Conservation (phyloP, 805 yeast genomes). For the Candida fluviatilis region DNA sequence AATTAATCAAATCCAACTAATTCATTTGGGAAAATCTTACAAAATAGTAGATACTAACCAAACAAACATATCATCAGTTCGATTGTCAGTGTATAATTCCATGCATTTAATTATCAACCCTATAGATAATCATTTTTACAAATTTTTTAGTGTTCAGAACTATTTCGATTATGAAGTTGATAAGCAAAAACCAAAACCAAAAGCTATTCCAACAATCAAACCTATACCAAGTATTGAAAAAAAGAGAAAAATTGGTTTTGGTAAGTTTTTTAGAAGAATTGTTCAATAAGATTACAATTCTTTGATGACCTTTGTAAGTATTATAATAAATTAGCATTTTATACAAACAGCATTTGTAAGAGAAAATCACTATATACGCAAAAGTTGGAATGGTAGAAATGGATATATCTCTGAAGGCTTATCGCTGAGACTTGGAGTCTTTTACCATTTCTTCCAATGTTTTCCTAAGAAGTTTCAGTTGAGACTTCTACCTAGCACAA, state of each 20-base stretch:
- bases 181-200: not conserved
- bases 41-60: not conserved
- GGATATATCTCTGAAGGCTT: too few species aligned
- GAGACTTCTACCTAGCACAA: too few species aligned
- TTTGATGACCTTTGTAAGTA: too few species aligned
- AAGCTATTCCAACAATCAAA: not conserved
- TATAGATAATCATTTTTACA: not conserved
- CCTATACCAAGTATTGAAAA: not conserved
- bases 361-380: too few species aligned
- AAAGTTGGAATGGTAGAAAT: too few species aligned
- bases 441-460: too few species aligned
- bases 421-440: too few species aligned
- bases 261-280: not conserved
- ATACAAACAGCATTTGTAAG: too few species aligned
- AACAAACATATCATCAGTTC: not conserved
- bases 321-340: too few species aligned
- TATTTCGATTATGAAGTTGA: slow-evolving; percentile 1
- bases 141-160: slow-evolving; percentile 2
- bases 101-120: not conserved
- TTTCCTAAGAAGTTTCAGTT: too few species aligned
- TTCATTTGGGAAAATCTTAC: slow-evolving; percentile 16
- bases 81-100: not conserved
- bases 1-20: slow-evolving; percentile 16
- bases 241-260: not conserved
- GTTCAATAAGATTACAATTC: not conserved